These are phyloP conservation scores for Trichocomaceae sp. DNA, from an alignment of 2,329 filamentous ascomycete species.

Conservation along the genomic window DNA sequence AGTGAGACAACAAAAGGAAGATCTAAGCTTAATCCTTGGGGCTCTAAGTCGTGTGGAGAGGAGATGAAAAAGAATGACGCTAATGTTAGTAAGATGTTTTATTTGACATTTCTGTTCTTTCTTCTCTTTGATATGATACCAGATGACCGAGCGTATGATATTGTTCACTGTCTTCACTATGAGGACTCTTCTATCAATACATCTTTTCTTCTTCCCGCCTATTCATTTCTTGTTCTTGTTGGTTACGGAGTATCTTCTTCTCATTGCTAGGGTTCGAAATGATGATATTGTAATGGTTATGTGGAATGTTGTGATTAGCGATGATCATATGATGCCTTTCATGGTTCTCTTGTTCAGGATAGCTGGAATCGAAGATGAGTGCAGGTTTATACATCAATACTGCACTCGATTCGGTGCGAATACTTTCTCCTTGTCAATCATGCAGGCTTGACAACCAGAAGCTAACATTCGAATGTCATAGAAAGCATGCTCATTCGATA, in stretches of 20 bases:
- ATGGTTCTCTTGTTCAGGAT: background rate
- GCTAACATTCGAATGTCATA: background rate
- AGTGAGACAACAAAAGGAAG: constrained; percentile 23
- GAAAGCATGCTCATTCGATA: background rate
- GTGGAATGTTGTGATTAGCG: constrained; percentile 7
- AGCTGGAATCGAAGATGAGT: background rate
- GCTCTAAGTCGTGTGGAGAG: constrained; percentile 37
- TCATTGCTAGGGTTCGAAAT: background rate
- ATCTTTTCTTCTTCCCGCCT: background rate
- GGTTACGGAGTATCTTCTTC: background rate
- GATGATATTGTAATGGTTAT: constrained; percentile 8
- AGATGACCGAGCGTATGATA: constrained; percentile 10
- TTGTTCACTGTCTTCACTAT: constrained; percentile 1
- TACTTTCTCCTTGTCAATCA: background rate
- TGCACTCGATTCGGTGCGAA: background rate
- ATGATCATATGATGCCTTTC: constrained; percentile 1
- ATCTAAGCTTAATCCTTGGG: constrained; percentile 34
- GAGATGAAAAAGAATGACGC: constrained; percentile 17
- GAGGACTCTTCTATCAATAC: background rate
- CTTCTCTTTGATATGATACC: constrained; percentile 13
- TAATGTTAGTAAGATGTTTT: constrained; percentile 2
- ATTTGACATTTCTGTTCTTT: constrained; percentile 8
- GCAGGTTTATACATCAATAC: background rate
- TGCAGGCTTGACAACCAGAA: background rate
- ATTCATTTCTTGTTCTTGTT: constrained; percentile 2